phyloP scores from a whole-genome alignment of 2,329 filamentous ascomycete species.

The Colletotrichum chrysophilum region DNA sequence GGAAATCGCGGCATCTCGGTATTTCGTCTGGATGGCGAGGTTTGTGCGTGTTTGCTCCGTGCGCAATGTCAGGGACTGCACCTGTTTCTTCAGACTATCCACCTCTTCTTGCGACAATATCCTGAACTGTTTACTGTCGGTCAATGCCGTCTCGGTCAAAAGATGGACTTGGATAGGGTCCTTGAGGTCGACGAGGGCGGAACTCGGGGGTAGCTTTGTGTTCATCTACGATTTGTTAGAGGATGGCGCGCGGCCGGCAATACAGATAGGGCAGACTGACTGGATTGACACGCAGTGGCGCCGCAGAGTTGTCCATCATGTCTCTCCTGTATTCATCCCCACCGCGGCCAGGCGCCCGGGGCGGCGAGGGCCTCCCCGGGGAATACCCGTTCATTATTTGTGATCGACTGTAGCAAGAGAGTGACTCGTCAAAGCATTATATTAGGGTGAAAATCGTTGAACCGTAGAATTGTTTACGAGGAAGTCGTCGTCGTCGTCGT shows the following conservation, averaged over 20 bases:
- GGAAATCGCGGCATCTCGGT: slow-evolving; percentile 89
- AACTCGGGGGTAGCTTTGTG: slow-evolving; percentile 56
- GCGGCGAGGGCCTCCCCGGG: slow-evolving; percentile 33
- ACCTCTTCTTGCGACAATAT: slow-evolving; percentile 91
- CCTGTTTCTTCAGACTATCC: slow-evolving; percentile 89
- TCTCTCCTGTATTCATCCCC: slow-evolving; percentile 65
- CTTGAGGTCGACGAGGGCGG: slow-evolving; percentile 64
- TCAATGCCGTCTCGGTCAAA: slow-evolving; percentile 89
- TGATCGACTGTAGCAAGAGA: not conserved
- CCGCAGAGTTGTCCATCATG: slow-evolving; percentile 58
- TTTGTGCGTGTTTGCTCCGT: slow-evolving; percentile 84
- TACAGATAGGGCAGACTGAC: slow-evolving; percentile 45
- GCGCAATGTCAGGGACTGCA: slow-evolving; percentile 72
- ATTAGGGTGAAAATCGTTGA: slow-evolving; percentile 8
- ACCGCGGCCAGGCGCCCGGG: slow-evolving; percentile 39
- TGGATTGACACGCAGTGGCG: slow-evolving; percentile 57
- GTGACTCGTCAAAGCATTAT: slow-evolving; percentile 22
- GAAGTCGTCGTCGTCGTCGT: not conserved
- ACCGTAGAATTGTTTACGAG: not conserved
- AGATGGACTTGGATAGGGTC: slow-evolving; percentile 87
- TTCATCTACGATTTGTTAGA: slow-evolving; percentile 49
- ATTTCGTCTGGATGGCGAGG: slow-evolving; percentile 88
- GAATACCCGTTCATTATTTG: slow-evolving; percentile 45
- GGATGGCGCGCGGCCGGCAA: not conserved
- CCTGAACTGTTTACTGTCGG: slow-evolving; percentile 84